Base-by-base conservation (phyloP, 495 filamentous ascomycete species). In the Arthonia radiata region DNA sequence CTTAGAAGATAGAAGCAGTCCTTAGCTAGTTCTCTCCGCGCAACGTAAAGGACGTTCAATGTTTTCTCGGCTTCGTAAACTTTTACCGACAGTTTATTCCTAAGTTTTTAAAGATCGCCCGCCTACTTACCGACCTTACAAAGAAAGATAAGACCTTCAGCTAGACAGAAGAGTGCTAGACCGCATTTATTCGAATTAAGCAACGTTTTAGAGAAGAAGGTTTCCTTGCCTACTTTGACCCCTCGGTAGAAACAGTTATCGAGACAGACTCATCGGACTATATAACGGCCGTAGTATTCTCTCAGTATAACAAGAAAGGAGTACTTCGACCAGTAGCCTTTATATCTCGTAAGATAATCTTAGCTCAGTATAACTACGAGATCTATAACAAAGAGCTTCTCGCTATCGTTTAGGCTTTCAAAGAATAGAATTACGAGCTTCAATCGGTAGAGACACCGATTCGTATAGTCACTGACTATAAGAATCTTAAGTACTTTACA, bases 141-240 rank as follows among this genome's bases (percentile, higher is more conserved):
- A 31, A 33, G 30, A 42, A 44, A 19, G 28, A 38, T 16, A 14
- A 8, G 11, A 11, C 9, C 14, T 41, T 41, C 17, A 12, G 8
- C 7, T 37, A 23, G 23, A 32, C 44, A 16, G 41, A 56, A 25
- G 50, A 59, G 29, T 52, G 44, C 23, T 55, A 63, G 32, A 38
- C 53, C 26, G 57, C 59, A 15, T 63, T 63, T 28, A 43, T 46
- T 8, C 27, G 34, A 4, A 38, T 57, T 27, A 59, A 65, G 38
- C 45, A 48, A 13, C 40, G 47, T 27, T 58, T 59, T 46, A 53
- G 54, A 28, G 25, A 24, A 9, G 37, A 36, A 10, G 37, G 25
- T 19, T 31, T 46, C 5, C 36, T 50, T 7, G 23, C 31, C 0
- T 32, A 39, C 22, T 50, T 38, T 25, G 32, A 45, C 15, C 30